phyloP scores from a whole-genome alignment of 306 rosid species.

The cucumber (Cucumis sativus) region Cucumber_9930_V3 NC_026659.2:22245001-22245500 shows the following conservation, averaged over 20 bases:
- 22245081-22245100: slow-evolving; percentile 47
- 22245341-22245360: slow-evolving; percentile 91
- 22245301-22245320: slow-evolving; percentile 98
- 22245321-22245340: slow-evolving; percentile 87
- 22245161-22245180: not conserved
- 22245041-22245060: slow-evolving; percentile 87
- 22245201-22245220: not conserved
- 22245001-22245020: slow-evolving; percentile 70
- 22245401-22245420: too few species aligned
- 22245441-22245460: too few species aligned
- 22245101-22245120: not conserved
- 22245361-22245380: slow-evolving; percentile 52
- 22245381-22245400: not conserved
- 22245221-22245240: not conserved
- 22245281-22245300: slow-evolving; percentile 80
- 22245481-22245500: too few species aligned
- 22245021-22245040: slow-evolving; percentile 80
- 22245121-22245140: not conserved
- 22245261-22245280: not conserved
- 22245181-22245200: not conserved
- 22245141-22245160: not conserved
- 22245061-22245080: slow-evolving; percentile 82
- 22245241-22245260: not conserved
- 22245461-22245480: too few species aligned
- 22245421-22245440: too few species aligned